Base-by-base conservation (phyloP, 768 basidiomycete species). In the Xerocomellus amylosporus region DNA sequence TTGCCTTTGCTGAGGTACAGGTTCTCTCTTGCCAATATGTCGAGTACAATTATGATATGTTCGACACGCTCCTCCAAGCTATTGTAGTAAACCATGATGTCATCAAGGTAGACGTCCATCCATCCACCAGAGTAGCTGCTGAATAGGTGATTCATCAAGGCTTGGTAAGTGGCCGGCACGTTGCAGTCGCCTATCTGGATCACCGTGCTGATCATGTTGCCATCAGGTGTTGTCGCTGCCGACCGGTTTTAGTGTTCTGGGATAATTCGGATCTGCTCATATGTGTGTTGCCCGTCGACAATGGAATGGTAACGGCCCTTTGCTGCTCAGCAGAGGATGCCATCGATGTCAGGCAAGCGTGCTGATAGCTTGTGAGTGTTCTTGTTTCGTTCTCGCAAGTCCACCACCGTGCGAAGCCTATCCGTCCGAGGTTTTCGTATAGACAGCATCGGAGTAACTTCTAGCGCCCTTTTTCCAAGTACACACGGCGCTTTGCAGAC, bases 151-250 rank as follows among this genome's bases (percentile, higher is more conserved):
- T 54, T 57, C 55, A 60, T 57, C 6, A 54, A 7, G 0, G 52
- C 58, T 4, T 82, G 79, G 49, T 78, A 82, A 0, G 77, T 82
- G 0, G 75, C 64, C 0, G 75, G 77, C 0, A 74, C 51, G 75
- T 79, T 70, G 77, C 73, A 2, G 75, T 73, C 45, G 0, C 58
- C 37, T 2, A 56, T 52, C 12, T 53, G 4, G 1, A 55, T 55
- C 0, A 51, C 39, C 0, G 26, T 52, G 22, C 75, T 77, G 1
- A 74, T 31, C 53, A 73, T 75, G 0, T 73, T 76, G 0, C 79
- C 76, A 33, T 64, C 61, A 0, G 69, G 62, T 0, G 73, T 80
- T 0, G 73, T 62, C 1, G 81, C 75, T 0, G 73, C 69, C 0
- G 70, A 73, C 0, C 73, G 69, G 0, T 54, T 41, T 0, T 66